Base-by-base conservation (phyloP, 2,329 filamentous ascomycete genomes). In the Neonectria faginata region DNA sequence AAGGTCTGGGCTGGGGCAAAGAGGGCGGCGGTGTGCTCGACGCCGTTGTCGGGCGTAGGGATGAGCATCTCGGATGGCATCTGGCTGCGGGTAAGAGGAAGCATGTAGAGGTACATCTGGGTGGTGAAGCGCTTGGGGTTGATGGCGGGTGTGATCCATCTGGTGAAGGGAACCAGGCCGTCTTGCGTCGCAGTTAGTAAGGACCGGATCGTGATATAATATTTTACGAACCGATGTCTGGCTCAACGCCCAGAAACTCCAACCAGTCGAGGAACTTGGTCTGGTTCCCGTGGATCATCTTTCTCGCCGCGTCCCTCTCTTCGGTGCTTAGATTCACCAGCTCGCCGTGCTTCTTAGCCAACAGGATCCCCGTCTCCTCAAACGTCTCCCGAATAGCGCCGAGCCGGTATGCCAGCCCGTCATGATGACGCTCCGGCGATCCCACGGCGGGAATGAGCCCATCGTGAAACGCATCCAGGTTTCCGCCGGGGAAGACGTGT, bases 101-200 rank as follows among this genome's bases (percentile, higher is more conserved):
- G 85, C 78, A 97, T 90, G 79, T 97, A 97, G 11, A 98, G 78
- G 79, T 98, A 99, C 95, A 98, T 98, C 76, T 97, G 94, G 0
- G 95, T 97, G 0, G 92, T 93, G 80, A 97, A 99, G 50, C 96
- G 87, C 72, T 90, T 93, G 0, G 89, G 86, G 1, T 91, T 82
- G 66, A 87, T 88, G 0, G 83, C 79, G 0, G 95, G 95, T 2
- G 96, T 98, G 60, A 98, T 85, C 96, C 96, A 98, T 58, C 93
- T 88, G 0, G 94, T 97, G 75, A 97, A 97, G 0, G 94, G 93
- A 8, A 92, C 82, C 3, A 97, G 81, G 41, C 84, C 83, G 2
- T 90, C 90, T 88, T 48, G 60, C 12, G 39, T 12, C n/a, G 29
- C 12, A 33, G 52, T 70, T 52, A 70, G 65, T n/a, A 55, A 57